These are phyloP conservation scores for Lepidium sativum DNA, from an alignment of 345 rosid genomes.

Conservation along the genomic window DNA sequence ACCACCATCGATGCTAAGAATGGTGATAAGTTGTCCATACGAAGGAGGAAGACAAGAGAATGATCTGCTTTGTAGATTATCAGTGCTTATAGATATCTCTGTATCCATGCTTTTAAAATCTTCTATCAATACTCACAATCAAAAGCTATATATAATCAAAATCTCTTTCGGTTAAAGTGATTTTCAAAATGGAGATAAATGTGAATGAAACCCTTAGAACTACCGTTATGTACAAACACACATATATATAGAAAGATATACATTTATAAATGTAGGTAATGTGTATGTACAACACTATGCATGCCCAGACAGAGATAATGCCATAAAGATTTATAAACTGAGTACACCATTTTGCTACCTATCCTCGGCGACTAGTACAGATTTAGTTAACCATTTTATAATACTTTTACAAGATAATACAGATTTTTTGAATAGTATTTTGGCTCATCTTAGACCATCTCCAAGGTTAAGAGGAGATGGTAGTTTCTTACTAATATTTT, in stretches of 20 bases:
- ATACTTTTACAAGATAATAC: too few species aligned
- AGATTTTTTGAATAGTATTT: too few species aligned
- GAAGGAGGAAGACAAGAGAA: constrained; percentile 34
- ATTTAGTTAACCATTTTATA: too few species aligned
- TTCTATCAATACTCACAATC: background rate
- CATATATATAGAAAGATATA: constrained; percentile 1
- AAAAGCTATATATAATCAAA: background rate
- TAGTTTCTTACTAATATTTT: too few species aligned
- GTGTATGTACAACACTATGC: background rate
- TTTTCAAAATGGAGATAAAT: constrained; percentile 10
- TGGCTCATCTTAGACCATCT: too few species aligned
- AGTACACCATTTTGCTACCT: too few species aligned
- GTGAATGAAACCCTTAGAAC: constrained; percentile 2
- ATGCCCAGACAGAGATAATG: constrained; percentile 1
- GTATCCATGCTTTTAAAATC: background rate
- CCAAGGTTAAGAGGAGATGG: too few species aligned
- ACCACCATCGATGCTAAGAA: constrained; percentile 74
- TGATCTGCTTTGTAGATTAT: background rate
- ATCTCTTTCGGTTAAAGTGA: background rate
- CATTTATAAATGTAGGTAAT: background rate
- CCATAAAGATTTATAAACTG: too few species aligned
- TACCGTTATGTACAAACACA: constrained; percentile 6
- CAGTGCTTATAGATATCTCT: background rate
- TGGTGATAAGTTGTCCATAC: constrained; percentile 37
- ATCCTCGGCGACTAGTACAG: too few species aligned